Evolutionary conservation across 495 filamentous ascomycete species (phyloP).

Genomic region (Aspergillus nanangensis): DNA sequence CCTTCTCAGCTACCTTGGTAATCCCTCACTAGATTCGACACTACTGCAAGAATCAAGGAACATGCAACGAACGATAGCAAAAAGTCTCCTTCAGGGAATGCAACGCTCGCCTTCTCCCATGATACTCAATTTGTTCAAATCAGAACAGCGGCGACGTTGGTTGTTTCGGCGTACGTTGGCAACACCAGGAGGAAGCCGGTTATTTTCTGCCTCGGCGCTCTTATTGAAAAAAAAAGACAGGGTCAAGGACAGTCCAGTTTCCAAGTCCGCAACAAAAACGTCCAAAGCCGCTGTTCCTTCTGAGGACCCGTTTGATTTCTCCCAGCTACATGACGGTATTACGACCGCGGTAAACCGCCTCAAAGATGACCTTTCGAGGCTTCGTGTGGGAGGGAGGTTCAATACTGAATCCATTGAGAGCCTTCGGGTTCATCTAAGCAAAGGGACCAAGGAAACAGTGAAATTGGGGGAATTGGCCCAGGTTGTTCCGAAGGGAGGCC

Average conservation of each 20-base stretch:
- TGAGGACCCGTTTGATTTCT: slow-evolving; percentile 65
- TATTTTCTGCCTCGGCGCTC: slow-evolving; percentile 22
- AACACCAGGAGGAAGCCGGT: slow-evolving; percentile 3
- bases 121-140: too few species aligned
- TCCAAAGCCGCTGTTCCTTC: slow-evolving; percentile 15
- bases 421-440: slow-evolving; percentile 57
- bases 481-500: slow-evolving; percentile 66
- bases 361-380: slow-evolving; percentile 58
- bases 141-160: too few species aligned
- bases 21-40: too few species aligned
- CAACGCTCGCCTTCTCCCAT: too few species aligned
- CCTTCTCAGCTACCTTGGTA: too few species aligned
- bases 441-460: slow-evolving; percentile 43
- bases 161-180: not conserved
- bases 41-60: too few species aligned
- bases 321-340: slow-evolving; percentile 57
- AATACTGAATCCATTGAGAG: slow-evolving; percentile 63
- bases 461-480: slow-evolving; percentile 69
- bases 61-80: too few species aligned
- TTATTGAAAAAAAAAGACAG: slow-evolving; percentile 40
- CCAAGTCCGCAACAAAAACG: slow-evolving; percentile 6
- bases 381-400: slow-evolving; percentile 63
- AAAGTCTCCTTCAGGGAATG: too few species aligned
- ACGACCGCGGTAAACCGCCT: slow-evolving; percentile 50
- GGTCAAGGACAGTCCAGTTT: slow-evolving; percentile 16